Evolutionary conservation across 768 basidiomycete species (phyloP).

Genomic region (Termitomyces bulborhizus): DNA sequence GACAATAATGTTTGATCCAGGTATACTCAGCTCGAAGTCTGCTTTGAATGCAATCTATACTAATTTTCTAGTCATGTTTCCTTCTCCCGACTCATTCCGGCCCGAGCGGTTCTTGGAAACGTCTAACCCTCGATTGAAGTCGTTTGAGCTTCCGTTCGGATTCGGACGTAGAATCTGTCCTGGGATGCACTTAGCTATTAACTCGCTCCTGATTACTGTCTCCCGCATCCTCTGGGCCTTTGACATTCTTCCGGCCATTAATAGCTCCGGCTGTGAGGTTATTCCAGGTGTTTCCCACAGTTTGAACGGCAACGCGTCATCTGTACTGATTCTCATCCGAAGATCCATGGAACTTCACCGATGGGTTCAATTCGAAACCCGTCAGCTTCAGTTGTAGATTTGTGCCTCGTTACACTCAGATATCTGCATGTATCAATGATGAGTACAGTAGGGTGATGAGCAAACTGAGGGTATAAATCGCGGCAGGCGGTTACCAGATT

Average conservation of each 20-base stretch:
- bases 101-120: slow-evolving; percentile 16
- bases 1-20: slow-evolving; percentile 11
- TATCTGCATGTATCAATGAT: slow-evolving; percentile 16
- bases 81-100: slow-evolving; percentile 11
- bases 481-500: neutral
- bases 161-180: slow-evolving; percentile 36
- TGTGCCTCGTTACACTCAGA: slow-evolving; percentile 18
- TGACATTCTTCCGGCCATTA: slow-evolving; percentile 20
- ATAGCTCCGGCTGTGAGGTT: slow-evolving; percentile 2
- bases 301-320: neutral
- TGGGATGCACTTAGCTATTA: slow-evolving; percentile 28
- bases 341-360: slow-evolving; percentile 25
- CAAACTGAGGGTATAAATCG: neutral
- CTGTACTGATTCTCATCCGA: neutral
- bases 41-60: neutral
- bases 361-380: slow-evolving; percentile 29
- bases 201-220: slow-evolving; percentile 27
- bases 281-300: slow-evolving; percentile 7
- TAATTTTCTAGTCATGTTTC: slow-evolving; percentile 4
- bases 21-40: neutral
- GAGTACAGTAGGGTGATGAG: slow-evolving; percentile 14
- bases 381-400: slow-evolving; percentile 26
- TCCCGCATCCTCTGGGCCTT: slow-evolving; percentile 31
- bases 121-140: neutral
- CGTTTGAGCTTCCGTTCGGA: slow-evolving; percentile 27